Percentiles rank a stretch among this genome's conserved stretches.
phyloP scores from a whole-genome alignment of 1,284 basidiomycete species.

The Amylostereum areolatum region DNA sequence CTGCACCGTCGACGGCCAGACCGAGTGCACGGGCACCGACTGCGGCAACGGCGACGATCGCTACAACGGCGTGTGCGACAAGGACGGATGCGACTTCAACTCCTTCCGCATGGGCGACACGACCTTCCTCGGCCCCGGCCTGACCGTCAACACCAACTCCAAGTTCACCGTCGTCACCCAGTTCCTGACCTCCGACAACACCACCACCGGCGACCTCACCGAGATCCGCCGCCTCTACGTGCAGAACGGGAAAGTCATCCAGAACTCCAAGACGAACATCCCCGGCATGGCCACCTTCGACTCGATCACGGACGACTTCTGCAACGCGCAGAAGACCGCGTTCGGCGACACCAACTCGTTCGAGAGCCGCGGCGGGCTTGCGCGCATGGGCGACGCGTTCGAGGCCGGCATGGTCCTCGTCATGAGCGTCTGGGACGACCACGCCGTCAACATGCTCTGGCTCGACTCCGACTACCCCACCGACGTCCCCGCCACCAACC shows the following conservation, averaged over 20 bases:
- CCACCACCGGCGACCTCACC: conserved; percentile 36
- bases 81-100: conserved; percentile 54
- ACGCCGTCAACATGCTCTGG: conserved; percentile 33
- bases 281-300: conserved; percentile 30
- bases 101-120: conserved; percentile 47
- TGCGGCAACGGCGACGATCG: conserved; percentile 24
- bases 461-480: conserved; percentile 33
- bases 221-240: conserved; percentile 51
- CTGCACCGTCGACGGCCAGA: conserved; percentile 34
- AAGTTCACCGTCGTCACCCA: conserved; percentile 51
- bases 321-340: conserved; percentile 28
- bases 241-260: conserved; percentile 44
- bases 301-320: conserved; percentile 32
- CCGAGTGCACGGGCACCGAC: conserved; percentile 26
- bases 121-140: conserved; percentile 40
- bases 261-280: conserved; percentile 40
- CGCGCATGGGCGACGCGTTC: conserved; percentile 37
- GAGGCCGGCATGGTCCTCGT: conserved; percentile 46
- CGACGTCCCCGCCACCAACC: conserved; percentile 19
- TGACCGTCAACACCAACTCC: conserved; percentile 37
- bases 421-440: conserved; percentile 40
- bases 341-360: conserved; percentile 40
- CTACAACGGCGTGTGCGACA: conserved; percentile 38
- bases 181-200: conserved; percentile 43
- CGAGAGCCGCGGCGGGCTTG: conserved; percentile 37